These are phyloP conservation scores for Epichloe brachyelytri DNA, from an alignment of 2,329 filamentous ascomycete species.

Conservation along the genomic window DNA sequence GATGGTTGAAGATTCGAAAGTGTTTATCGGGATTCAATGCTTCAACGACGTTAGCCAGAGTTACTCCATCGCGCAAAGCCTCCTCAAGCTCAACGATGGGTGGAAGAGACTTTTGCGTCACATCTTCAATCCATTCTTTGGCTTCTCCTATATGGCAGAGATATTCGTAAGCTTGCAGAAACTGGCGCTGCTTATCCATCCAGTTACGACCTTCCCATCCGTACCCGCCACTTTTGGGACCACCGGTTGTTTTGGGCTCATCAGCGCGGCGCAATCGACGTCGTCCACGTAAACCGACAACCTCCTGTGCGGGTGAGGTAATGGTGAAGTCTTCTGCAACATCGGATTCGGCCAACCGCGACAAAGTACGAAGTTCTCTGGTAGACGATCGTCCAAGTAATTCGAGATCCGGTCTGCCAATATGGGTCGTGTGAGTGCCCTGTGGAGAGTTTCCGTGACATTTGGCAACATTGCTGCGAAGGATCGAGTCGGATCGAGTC, in stretches of 20 bases:
- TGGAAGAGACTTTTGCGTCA: slow-evolving; percentile 73
- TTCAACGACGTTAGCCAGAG: slow-evolving; percentile 85
- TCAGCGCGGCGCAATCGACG: slow-evolving; percentile 65
- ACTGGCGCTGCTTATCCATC: slow-evolving; percentile 98
- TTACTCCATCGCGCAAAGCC: slow-evolving; percentile 82
- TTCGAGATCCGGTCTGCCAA: slow-evolving; percentile 62
- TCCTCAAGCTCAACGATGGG: slow-evolving; percentile 92
- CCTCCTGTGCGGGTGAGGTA: slow-evolving; percentile 66
- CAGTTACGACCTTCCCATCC: slow-evolving; percentile 78
- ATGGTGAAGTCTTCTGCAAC: slow-evolving; percentile 72
- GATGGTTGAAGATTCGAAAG: slow-evolving; percentile 72
- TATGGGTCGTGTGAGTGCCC: slow-evolving; percentile 24
- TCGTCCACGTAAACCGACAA: slow-evolving; percentile 75
- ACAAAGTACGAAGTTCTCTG: slow-evolving; percentile 75
- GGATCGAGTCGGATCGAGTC: slow-evolving; percentile 42
- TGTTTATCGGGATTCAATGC: slow-evolving; percentile 66
- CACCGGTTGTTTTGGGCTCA: slow-evolving; percentile 33
- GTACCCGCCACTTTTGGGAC: slow-evolving; percentile 39
- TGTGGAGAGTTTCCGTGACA: slow-evolving; percentile 18
- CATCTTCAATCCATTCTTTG: slow-evolving; percentile 95
- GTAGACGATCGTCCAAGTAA: slow-evolving; percentile 81
- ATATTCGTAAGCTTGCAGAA: slow-evolving; percentile 94
- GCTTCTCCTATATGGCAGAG: slow-evolving; percentile 97
- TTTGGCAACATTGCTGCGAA: slow-evolving; percentile 20
- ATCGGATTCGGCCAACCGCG: slow-evolving; percentile 64